phyloP scores from a whole-genome alignment of 1,284 basidiomycete genomes.

The Irpex sp. region DNA sequence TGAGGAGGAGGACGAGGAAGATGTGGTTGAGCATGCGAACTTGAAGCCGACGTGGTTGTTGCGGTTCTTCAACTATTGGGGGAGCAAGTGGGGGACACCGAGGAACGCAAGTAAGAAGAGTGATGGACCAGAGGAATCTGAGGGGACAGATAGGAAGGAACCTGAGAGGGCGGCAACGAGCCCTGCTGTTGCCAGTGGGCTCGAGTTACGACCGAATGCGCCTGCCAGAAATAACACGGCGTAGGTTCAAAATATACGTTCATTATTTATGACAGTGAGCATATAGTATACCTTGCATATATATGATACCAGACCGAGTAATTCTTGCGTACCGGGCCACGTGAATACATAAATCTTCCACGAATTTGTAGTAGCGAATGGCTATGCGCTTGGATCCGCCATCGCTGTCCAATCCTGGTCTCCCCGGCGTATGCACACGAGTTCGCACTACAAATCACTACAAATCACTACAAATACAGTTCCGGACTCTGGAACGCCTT shows the following conservation, averaged over 20 bases:
- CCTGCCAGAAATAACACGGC: slow-evolving; percentile 4
- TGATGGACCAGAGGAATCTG: neutral
- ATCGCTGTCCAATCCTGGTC: neutral
- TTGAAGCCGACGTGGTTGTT: slow-evolving; percentile 74
- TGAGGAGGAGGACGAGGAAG: slow-evolving; percentile 43
- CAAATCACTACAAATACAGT: neutral
- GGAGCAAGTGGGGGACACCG: slow-evolving; percentile 34
- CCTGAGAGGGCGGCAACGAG: neutral
- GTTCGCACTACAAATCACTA: neutral
- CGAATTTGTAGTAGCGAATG: neutral
- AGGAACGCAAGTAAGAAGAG: neutral
- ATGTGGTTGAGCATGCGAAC: slow-evolving; percentile 50
- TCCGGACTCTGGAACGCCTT: too few species aligned
- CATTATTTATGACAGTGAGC: neutral
- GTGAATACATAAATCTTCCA: neutral
- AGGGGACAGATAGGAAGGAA: slow-evolving; percentile 2
- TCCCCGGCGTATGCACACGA: neutral
- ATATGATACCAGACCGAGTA: neutral
- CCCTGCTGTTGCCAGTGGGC: neutral
- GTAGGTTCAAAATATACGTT: neutral
- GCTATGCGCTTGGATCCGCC: neutral
- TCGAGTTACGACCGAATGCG: neutral
- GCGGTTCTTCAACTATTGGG: slow-evolving; percentile 72
- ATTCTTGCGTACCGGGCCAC: neutral
- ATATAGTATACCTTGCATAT: neutral